Conservation (phyloP, 257 asterid species). For the Phtheirospermum japonicum region DNA sequence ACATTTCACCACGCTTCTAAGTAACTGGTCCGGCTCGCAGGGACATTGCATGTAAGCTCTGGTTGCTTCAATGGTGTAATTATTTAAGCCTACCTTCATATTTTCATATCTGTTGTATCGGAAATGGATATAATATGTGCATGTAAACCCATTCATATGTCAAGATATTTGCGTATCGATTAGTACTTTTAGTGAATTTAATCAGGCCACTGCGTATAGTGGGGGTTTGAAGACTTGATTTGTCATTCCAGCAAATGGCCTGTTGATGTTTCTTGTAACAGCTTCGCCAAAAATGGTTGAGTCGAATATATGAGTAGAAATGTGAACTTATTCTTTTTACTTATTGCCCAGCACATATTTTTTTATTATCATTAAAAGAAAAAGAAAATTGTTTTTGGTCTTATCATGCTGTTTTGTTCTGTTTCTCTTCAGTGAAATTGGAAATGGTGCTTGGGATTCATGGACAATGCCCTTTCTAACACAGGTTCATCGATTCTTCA, state of each 20-base stretch:
- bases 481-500: conserved; percentile 46
- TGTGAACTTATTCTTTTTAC: too few relatives aligned
- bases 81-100: not conserved
- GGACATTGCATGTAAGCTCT: conserved; percentile 83
- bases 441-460: conserved; percentile 82
- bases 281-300: too few relatives aligned
- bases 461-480: conserved; percentile 76
- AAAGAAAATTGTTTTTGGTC: not conserved
- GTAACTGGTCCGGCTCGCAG: conserved; percentile 60
- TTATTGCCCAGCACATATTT: not conserved
- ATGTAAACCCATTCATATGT: not conserved
- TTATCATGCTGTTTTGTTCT: not conserved
- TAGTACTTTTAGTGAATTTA: not conserved
- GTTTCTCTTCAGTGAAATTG: conserved; percentile 66
- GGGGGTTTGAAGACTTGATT: too few relatives aligned
- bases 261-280: too few relatives aligned
- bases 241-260: too few relatives aligned
- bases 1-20: conserved; percentile 58
- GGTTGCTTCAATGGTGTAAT: conserved; percentile 16
- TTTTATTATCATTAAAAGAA: too few relatives aligned
- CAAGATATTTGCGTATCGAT: not conserved
- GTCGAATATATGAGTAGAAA: too few relatives aligned
- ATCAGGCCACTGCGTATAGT: too few relatives aligned
- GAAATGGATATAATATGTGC: conserved; percentile 14
- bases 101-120: not conserved